Evolutionary conservation across 2,329 filamentous ascomycete genomes (phyloP).

Genomic region (Xylaria sp.): DNA sequence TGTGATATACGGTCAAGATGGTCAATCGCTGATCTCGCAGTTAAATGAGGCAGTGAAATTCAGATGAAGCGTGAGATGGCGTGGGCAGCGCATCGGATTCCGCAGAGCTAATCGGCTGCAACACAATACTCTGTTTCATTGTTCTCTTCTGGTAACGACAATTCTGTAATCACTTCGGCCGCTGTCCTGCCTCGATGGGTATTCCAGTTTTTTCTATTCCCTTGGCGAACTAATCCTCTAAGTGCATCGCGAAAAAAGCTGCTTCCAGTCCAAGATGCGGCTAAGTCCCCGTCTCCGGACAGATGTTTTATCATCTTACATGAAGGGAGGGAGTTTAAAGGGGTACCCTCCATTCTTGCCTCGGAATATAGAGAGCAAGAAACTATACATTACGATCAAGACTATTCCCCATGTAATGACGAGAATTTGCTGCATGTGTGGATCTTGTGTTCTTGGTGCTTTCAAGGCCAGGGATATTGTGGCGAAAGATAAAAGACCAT

Average conservation of each 20-base stretch:
- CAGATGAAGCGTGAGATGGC: conserved; percentile 4
- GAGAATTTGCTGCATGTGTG: conserved; percentile 80
- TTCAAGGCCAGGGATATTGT: conserved; percentile 92
- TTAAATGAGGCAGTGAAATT: conserved; percentile 4
- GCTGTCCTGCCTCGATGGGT: conserved; percentile 2
- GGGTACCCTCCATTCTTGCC: conserved; percentile 96
- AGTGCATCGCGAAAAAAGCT: conserved; percentile 24
- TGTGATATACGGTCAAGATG: conserved; percentile 10
- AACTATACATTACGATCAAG: conserved; percentile 88
- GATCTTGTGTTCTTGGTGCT: conserved; percentile 86
- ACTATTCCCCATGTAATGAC: conserved; percentile 83
- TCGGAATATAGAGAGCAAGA: conserved; percentile 92
- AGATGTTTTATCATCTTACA: conserved; percentile 54
- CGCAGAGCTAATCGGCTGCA: not conserved
- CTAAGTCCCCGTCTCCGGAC: conserved; percentile 1
- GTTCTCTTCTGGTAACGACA: conserved; percentile 8
- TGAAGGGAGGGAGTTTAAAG: conserved; percentile 92
- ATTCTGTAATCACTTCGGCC: conserved; percentile 8
- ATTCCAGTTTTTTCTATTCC: conserved; percentile 29
- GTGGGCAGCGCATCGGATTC: not conserved
- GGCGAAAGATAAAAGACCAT: conserved; percentile 84
- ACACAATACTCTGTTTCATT: conserved; percentile 19
- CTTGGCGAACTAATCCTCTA: conserved; percentile 11
- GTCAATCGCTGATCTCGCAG: not conserved
- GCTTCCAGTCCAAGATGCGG: not conserved